Percentiles rank a stretch among this genome's conserved stretches.
These are phyloP conservation scores for Torrubiellomyces zombiae DNA, from an alignment of 2,329 filamentous ascomycete genomes.

Conservation along the genomic window DNA sequence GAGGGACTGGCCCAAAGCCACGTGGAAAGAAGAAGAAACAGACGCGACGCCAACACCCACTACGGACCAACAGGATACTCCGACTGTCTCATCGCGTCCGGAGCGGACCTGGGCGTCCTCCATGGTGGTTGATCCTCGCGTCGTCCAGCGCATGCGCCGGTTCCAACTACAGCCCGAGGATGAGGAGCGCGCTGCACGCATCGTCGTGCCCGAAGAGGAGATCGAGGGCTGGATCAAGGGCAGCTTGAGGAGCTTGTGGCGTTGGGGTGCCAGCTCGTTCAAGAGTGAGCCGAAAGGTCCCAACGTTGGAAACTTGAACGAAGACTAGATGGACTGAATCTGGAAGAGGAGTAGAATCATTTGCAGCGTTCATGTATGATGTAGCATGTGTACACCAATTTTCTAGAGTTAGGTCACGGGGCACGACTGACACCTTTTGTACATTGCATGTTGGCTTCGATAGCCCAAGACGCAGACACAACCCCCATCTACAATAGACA, in stretches of 20 bases:
- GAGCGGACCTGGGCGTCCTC: conserved; percentile 64
- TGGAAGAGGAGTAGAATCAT: too few species aligned
- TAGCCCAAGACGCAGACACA: too few species aligned
- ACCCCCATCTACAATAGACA: too few species aligned
- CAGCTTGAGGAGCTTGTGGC: conserved; percentile 33
- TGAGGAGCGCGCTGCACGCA: conserved; percentile 45
- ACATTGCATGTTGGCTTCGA: too few species aligned
- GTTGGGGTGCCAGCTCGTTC: conserved; percentile 29
- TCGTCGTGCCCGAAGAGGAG: conserved; percentile 50
- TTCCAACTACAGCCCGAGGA: conserved; percentile 57
- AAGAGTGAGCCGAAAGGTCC: conserved; percentile 22
- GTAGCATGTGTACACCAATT: too few species aligned
- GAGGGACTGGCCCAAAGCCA: conserved; percentile 68
- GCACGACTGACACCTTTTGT: too few species aligned
- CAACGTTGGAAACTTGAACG: conserved; percentile 23
- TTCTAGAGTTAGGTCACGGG: too few species aligned
- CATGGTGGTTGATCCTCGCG: conserved; percentile 59
- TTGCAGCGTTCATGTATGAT: too few species aligned
- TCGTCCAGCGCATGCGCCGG: conserved; percentile 63
- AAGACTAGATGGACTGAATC: conserved; percentile 16
- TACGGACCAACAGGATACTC: conserved; percentile 22
- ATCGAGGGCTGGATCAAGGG: conserved; percentile 54
- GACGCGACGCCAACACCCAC: too few species aligned
- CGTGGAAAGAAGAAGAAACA: conserved; percentile 40
- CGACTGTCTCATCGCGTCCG: conserved; percentile 19